A percentile compares a stretch with the other conserved stretches of the same genome.
phyloP scores from a whole-genome alignment of 73 alveolate genomes.

The Paramecium biaurelia region DNA sequence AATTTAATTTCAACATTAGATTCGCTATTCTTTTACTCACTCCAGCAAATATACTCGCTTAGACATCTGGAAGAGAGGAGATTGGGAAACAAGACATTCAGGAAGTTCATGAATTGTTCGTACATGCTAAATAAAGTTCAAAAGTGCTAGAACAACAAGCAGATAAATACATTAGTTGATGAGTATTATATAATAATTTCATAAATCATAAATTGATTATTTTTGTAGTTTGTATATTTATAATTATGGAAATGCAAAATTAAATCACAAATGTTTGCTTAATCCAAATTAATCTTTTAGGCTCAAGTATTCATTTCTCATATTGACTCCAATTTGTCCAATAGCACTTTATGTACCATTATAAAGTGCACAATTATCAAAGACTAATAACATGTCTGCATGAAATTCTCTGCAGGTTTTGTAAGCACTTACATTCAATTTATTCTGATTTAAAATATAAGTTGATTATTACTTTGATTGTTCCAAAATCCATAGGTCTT shows the following conservation, averaged over 20 bases:
- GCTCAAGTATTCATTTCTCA: constrained; percentile 34
- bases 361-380: constrained; percentile 47
- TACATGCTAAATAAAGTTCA: constrained; percentile 98
- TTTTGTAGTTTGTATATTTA: not conserved
- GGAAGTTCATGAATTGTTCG: constrained; percentile 93
- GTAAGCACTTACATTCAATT: constrained; percentile 51
- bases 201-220: not conserved
- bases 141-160: constrained; percentile 96
- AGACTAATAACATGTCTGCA: constrained; percentile 35
- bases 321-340: constrained; percentile 51
- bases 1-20: constrained; percentile 70
- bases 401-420: constrained; percentile 36
- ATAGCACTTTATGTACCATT: constrained; percentile 48
- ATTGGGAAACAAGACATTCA: constrained; percentile 79
- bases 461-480: constrained; percentile 72
- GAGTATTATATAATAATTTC: not conserved
- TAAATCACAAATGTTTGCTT: constrained; percentile 1
- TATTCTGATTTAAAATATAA: constrained; percentile 15
- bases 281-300: not conserved
- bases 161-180: constrained; percentile 90
- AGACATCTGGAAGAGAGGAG: constrained; percentile 93
- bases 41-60: constrained; percentile 94
- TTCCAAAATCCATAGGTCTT: constrained; percentile 95
- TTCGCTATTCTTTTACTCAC: constrained; percentile 95
- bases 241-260: not conserved